Conservation (phyloP, 192 early-diverging fungal genomes). For the Phlyctochytrium planicorne region DNA sequence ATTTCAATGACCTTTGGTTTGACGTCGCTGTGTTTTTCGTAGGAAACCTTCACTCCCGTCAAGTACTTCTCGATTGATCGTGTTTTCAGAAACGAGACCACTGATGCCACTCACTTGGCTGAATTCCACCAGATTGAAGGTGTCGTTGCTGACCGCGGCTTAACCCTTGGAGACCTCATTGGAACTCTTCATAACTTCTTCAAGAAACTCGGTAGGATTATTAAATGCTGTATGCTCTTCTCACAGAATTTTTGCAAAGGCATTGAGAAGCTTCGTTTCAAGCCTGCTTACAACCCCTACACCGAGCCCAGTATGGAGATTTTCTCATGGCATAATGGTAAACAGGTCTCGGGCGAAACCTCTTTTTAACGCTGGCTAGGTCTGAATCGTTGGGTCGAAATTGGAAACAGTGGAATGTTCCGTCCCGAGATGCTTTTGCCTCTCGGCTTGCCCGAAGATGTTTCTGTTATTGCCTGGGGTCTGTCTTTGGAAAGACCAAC, state of each 20-base stretch:
- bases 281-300: constrained; percentile 99
- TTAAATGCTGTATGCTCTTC: neutral
- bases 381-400: constrained; percentile 88
- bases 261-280: constrained; percentile 86
- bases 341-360: constrained; percentile 6
- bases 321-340: constrained; percentile 89
- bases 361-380: constrained; percentile 26
- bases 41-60: constrained; percentile 84
- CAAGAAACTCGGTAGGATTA: constrained; percentile 93
- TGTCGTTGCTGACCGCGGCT: constrained; percentile 91
- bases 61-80: constrained; percentile 99
- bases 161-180: constrained; percentile 96
- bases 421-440: constrained; percentile 97
- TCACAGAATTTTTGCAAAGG: constrained; percentile 17
- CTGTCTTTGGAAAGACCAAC: constrained; percentile 95
- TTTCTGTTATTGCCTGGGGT: constrained; percentile 97
- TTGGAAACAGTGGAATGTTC: constrained; percentile 99
- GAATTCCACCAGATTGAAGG: constrained; percentile 99
- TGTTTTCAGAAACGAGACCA: constrained; percentile 97
- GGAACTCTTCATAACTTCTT: constrained; percentile 96
- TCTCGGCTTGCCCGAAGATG: constrained; percentile 91
- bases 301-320: constrained; percentile 99
- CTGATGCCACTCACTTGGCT: constrained; percentile 97
- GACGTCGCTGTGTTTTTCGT: constrained; percentile 6
- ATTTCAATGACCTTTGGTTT: constrained; percentile 3